Conservation (phyloP, 2,329 filamentous ascomycete species). For the Hawksworthiomyces lignivorus region DNA sequence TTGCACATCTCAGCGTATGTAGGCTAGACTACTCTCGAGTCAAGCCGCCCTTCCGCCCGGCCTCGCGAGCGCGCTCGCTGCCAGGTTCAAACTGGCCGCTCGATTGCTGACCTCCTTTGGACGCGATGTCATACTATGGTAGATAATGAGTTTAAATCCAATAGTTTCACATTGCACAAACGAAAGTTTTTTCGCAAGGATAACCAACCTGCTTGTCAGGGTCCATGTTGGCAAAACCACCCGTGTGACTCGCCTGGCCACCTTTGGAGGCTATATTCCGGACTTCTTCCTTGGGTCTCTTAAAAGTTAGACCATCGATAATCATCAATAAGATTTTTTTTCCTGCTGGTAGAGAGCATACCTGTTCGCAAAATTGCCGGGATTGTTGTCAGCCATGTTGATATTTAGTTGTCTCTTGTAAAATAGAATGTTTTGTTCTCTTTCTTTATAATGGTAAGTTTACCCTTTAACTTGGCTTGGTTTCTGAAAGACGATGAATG, state of each 20-base stretch:
- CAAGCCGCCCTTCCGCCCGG: slow-evolving; percentile 47
- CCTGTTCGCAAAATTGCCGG: slow-evolving; percentile 32
- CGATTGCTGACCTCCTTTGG: slow-evolving; percentile 45
- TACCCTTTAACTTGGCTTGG: too few relatives aligned
- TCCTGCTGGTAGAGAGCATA: slow-evolving; percentile 5
- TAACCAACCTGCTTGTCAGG: slow-evolving; percentile 30
- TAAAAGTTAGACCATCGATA: too few relatives aligned
- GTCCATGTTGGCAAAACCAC: slow-evolving; percentile 34
- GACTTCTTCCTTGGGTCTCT: slow-evolving; percentile 35
- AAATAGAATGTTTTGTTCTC: too few relatives aligned
- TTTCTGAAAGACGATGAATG: too few relatives aligned
- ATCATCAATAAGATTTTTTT: too few relatives aligned
- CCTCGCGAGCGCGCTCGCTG: slow-evolving; percentile 43
- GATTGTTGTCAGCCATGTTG: slow-evolving; percentile 24
- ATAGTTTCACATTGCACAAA: too few relatives aligned
- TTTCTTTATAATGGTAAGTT: too few relatives aligned
- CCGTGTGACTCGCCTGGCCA: slow-evolving; percentile 29
- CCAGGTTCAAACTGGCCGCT: slow-evolving; percentile 47
- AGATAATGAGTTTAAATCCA: not conserved
- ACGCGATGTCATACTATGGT: slow-evolving; percentile 44
- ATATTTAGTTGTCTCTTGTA: too few relatives aligned
- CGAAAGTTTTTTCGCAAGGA: slow-evolving; percentile 24
- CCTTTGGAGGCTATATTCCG: slow-evolving; percentile 34
- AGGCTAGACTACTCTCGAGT: too few relatives aligned
- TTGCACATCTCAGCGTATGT: too few relatives aligned